These are phyloP conservation scores for Knoxia roxburghii DNA, from an alignment of 257 asterid genomes.

Conservation along the genomic window DNA sequence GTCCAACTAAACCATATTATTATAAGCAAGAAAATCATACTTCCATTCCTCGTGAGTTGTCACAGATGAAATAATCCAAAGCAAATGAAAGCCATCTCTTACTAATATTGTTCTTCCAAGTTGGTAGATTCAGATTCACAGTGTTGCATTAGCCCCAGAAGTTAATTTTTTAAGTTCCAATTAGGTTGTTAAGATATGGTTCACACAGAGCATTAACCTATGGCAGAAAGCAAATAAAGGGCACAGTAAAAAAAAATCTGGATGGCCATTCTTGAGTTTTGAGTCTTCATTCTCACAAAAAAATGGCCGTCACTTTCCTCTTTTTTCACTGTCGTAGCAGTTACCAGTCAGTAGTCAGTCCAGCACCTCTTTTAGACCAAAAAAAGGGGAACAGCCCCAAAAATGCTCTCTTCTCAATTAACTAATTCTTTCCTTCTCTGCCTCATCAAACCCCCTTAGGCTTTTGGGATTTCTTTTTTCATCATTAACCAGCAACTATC, in stretches of 20 bases:
- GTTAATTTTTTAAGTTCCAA: background rate
- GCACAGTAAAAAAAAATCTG: constrained; percentile 25
- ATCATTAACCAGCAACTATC: background rate
- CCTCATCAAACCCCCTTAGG: constrained; percentile 21
- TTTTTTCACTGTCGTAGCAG: constrained; percentile 36
- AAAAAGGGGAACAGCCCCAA: constrained; percentile 20
- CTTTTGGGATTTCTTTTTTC: constrained; percentile 1
- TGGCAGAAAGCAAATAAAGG: background rate
- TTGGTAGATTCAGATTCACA: too few relatives aligned
- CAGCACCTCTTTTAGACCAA: constrained; percentile 20
- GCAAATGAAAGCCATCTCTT: background rate
- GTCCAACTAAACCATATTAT: constrained; percentile 8
- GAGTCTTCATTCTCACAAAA: constrained; percentile 12
- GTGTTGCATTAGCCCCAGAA: background rate
- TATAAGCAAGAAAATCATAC: background rate
- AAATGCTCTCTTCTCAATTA: constrained; percentile 33
- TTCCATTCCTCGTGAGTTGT: background rate
- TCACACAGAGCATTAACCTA: background rate
- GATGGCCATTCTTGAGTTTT: constrained; percentile 37
- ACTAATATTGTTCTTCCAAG: background rate
- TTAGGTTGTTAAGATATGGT: background rate
- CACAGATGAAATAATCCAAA: background rate
- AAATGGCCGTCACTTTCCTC: constrained; percentile 28
- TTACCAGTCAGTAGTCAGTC: constrained; percentile 37
- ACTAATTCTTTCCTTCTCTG: constrained; percentile 15